Base-by-base conservation (phyloP, 257 asterid species). In the Linaria vulgaris region DNA sequence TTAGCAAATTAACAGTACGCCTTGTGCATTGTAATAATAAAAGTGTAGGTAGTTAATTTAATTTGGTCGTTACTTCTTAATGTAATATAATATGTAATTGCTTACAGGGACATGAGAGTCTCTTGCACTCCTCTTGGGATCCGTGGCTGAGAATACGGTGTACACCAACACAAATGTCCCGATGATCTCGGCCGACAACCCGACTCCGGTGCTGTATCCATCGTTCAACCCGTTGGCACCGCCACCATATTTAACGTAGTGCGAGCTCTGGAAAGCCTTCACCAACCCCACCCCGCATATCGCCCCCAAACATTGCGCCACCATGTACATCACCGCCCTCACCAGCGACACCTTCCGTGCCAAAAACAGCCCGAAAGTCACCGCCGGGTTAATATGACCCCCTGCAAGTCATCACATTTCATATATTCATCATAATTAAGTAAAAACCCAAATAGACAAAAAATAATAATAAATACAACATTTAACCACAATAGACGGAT, bases 131-230 rank as follows among this genome's bases (percentile, higher is more conserved):
- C 95, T 77, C 70, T 86, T 83, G 12, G 95, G 95, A 61, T 86
- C 95, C 9, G 95, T 86, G 70, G 95, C 95, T 31, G 95, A 83
- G 81, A 86, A 86, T 52, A 86, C 91, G 9, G 91, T 86, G 87
- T 83, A 86, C 54, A 86, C 88, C 1, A 86, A 88, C 60, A 86
- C 88, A 56, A 86, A 86, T 11, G 95, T 86, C 49, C 95, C 95
- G 50, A 86, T 81, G 51, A 83, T 81, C 82, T 86, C 95, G 0
- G 91, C 91, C 0, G 76, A 63, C 45, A 86, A 58, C 19, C 88
- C 95, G 0, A 70, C 76, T 25, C 85, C 84, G 23, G 59, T 59
- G 83, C 73, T 78, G 77, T 76, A 70, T 31, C 80, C 84, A n/a
- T 1, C 51, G 56, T 56, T 39, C 4, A 86, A 72, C 39, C 7